Base-by-base conservation (phyloP, 805 yeast genomes). In the Sugiyamaella chiloensis region DNA sequence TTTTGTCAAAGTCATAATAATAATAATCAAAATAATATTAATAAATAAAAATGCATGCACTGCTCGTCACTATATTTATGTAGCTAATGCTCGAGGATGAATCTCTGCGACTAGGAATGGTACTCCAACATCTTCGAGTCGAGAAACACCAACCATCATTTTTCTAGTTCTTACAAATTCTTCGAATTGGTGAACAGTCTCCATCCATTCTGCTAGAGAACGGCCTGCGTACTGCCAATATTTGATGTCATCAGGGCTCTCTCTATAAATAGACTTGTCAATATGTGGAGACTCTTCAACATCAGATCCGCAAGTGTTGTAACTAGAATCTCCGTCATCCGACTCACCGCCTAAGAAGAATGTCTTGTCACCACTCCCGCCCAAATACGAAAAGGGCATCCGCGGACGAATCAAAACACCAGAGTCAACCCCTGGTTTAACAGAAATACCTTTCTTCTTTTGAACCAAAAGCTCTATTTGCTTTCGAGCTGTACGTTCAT, bases 191-290 rank as follows among this genome's bases (percentile, higher is more conserved):
- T 50, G 37, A 34, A 68, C 70, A 7, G 58, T 56, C 2, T 53
- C 47, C 40, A 60, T 61, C 74, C 74, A 70, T 46, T 70, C 74
- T 26, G 66, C 57, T 20, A 70, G 51, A 16, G 74, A 60, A 23
- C 69, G 56, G 8, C 70, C 70, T 14, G 67, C 62, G 47, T 70
- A 70, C 51, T 63, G 67, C 69, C 68, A 68, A 42, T 55, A 59
- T 50, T 32, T 57, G 47, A 56, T 46, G 20, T 54, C 52, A 30
- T 56, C 59, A 8, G 41, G 11, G 32, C 44, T 34, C 20, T 40
- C 34, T 21, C 37, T 19, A 21, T 26, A 27, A n/a, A 40, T 9
- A 8, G 19, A 17, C 23, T 20, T 30, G 39, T 24, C 45, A 24
- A 21, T 23, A 9, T 19, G 45, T 9, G 19, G 32, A 2, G 44